These are phyloP conservation scores for Senna siamea DNA, from an alignment of 306 rosid species.

Conservation along the genomic window DNA sequence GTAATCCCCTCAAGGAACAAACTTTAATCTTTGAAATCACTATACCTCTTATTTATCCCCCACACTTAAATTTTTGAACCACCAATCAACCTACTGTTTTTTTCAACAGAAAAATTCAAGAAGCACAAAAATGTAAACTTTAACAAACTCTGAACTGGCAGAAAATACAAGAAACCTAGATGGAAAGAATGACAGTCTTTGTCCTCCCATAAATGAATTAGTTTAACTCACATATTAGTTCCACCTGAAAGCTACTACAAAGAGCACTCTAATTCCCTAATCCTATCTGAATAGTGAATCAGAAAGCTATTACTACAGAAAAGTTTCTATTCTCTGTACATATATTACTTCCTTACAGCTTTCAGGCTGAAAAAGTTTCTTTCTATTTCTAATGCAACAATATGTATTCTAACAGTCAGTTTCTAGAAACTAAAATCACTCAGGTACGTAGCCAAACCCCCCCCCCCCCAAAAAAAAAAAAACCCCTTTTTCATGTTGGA, in stretches of 20 bases:
- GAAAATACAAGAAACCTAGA: slow-evolving; percentile 1
- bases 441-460: too few relatives aligned
- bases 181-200: background rate
- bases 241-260: too few relatives aligned
- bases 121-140: slow-evolving; percentile 17
- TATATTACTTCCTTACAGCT: too few relatives aligned
- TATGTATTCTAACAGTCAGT: too few relatives aligned
- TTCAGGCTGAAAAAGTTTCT: too few relatives aligned
- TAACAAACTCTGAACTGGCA: slow-evolving; percentile 15
- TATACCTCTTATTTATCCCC: background rate
- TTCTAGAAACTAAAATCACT: too few relatives aligned
- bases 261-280: too few relatives aligned
- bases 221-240: background rate
- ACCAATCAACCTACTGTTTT: background rate
- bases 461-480: too few relatives aligned
- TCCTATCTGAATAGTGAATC: too few relatives aligned
- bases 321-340: too few relatives aligned
- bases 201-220: slow-evolving; percentile 14
- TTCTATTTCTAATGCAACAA: too few relatives aligned
- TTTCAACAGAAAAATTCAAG: background rate
- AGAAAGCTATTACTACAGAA: too few relatives aligned
- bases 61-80: background rate
- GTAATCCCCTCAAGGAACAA: background rate
- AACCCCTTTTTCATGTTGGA: background rate
- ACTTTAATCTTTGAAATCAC: background rate